phyloP scores from a whole-genome alignment of 2,329 filamentous ascomycete genomes.

The Alternaria tenuissima region DNA sequence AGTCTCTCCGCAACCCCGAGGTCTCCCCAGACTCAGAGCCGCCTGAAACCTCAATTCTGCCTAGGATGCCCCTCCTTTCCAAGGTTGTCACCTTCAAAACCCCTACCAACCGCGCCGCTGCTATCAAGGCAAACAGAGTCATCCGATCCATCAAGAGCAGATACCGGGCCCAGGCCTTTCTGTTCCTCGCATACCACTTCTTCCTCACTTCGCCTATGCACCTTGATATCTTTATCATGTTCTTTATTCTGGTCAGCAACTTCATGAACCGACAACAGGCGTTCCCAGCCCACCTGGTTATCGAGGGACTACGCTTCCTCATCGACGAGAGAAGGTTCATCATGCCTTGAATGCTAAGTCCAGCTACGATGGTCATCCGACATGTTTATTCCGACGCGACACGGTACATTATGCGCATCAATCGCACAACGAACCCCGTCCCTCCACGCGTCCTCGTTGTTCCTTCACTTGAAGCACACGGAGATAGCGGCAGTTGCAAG shows the following conservation, averaged over 20 bases:
- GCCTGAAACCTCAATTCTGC: neutral
- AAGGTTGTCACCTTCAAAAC: constrained; percentile 25
- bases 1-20: constrained; percentile 7
- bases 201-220: constrained; percentile 42
- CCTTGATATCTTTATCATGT: constrained; percentile 44
- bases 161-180: constrained; percentile 42
- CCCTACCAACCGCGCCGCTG: constrained; percentile 25
- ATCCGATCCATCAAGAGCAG: constrained; percentile 40
- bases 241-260: constrained; percentile 49
- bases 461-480: constrained; percentile 16
- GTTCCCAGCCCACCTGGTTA: constrained; percentile 36
- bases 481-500: constrained; percentile 28
- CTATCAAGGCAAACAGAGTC: constrained; percentile 32
- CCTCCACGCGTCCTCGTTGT: neutral
- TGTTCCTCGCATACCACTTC: constrained; percentile 47
- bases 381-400: neutral
- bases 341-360: constrained; percentile 25
- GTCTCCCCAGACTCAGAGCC: constrained; percentile 3
- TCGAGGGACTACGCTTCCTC: constrained; percentile 39
- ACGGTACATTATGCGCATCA: neutral
- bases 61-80: constrained; percentile 26
- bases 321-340: constrained; percentile 38
- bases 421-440: neutral
- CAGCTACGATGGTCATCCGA: neutral
- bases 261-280: constrained; percentile 46